Evolutionary conservation across 495 filamentous ascomycete species (phyloP), one percentile per base, ranked within the genome.

Genomic region (Aspergillus indologenus): DNA sequence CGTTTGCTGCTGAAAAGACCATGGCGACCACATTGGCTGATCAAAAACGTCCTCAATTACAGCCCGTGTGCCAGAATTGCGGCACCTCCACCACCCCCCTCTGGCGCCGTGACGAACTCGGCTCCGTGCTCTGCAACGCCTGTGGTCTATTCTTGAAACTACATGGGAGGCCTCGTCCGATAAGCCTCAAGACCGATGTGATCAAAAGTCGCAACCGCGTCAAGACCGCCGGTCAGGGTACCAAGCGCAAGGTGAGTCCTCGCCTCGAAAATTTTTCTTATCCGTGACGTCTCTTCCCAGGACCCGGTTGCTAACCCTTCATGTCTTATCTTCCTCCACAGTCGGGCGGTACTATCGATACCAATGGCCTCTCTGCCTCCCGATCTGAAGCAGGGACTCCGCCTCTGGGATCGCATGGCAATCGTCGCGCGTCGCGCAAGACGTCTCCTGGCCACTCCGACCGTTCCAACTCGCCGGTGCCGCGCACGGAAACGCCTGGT

Each of bases 121-220:
- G 94, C 59, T 90, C 91, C 2, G 92, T 99, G n/a, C 90, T 99
- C 45, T 99, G 94, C 85, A 99, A 99, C 76, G 94, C 95, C 45
- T 99, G 95, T 71, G 95, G 95, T 34, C 77, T 99, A 43, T 99
- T 99, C 75, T 74, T 98, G 65, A 99, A 99, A 79, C 85, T 99
- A 60, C 94, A 99, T 64, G 90, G 91, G 60, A 86, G 91, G 20
- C 85, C 95, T 61, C 87, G 94, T 53, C 95, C 95, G 67, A 96
- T 96, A 74, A 92, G 88, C 62, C 83, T 99, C 64, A 99, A 99
- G 78, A 99, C 95, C 46, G 95, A 99, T 79, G 92, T 98, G 59
- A 99, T 99, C 77, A 99, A 99, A 77, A 96, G 92, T 78, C 92
- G 94, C 65, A 99, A 99, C 71, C 86, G 94, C 55, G 92, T 98